phyloP scores from a whole-genome alignment of 352 stramenopile species.

The Phytophthora fragariaefolia region DNA sequence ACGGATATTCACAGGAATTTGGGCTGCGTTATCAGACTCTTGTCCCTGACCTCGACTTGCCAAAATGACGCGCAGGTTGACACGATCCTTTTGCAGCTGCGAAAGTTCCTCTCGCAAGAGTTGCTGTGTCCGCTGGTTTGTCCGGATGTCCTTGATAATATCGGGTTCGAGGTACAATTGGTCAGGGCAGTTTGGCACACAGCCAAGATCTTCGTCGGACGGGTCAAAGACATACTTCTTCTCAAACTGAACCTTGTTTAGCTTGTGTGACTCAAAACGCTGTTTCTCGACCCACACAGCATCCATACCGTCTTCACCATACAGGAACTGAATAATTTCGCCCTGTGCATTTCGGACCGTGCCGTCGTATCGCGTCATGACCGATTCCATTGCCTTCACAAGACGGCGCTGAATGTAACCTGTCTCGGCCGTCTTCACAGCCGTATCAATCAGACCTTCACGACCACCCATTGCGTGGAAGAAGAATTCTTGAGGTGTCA shows the following conservation, averaged over 20 bases:
- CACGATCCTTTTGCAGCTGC: conserved; percentile 95
- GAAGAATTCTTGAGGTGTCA: conserved; percentile 98
- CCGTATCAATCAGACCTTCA: conserved; percentile 99
- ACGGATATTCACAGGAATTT: conserved; percentile 94
- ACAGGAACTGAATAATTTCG: conserved; percentile 90
- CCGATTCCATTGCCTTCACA: conserved; percentile 99
- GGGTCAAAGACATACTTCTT: conserved; percentile 93
- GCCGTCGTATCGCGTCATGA: conserved; percentile 99
- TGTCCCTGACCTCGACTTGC: conserved; percentile 94
- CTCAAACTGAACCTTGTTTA: conserved; percentile 95
- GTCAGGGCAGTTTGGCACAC: conserved; percentile 81
- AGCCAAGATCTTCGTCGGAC: conserved; percentile 94
- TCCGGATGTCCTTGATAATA: conserved; percentile 92
- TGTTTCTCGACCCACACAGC: conserved; percentile 99
- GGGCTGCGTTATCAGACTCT: conserved; percentile 90
- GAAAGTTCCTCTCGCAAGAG: conserved; percentile 94
- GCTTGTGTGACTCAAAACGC: conserved; percentile 87
- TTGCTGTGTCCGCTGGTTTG: conserved; percentile 94
- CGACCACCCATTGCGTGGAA: conserved; percentile 99
- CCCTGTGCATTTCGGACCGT: conserved; percentile 96
- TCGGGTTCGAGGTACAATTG: conserved; percentile 86
- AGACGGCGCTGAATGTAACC: conserved; percentile 99
- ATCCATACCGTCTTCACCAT: conserved; percentile 99
- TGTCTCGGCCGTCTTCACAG: conserved; percentile 99
- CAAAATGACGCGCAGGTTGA: conserved; percentile 95